Conservation (phyloP, 2,329 filamentous ascomycete species). For the Verticillium longisporum region DNA sequence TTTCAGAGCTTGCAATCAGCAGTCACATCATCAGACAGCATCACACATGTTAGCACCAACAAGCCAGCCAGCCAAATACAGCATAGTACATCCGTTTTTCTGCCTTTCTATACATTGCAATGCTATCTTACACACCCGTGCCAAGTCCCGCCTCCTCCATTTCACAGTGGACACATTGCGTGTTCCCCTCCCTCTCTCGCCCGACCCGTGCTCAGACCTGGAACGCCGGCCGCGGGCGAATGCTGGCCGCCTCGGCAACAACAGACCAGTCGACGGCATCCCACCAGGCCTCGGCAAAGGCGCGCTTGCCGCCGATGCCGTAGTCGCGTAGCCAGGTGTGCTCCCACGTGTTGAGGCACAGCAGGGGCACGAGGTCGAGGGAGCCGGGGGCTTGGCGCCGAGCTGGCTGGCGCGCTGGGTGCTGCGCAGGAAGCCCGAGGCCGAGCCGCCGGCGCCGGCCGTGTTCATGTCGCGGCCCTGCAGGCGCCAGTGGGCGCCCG, state of each 20-base stretch:
- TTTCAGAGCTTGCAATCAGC: not conserved
- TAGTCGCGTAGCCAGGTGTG: conserved; percentile 87
- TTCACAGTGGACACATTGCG: not conserved
- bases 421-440: conserved; percentile 29
- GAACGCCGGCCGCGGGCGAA: conserved; percentile 3
- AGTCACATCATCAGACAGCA: not conserved
- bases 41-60: too few species aligned
- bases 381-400: conserved; percentile 51
- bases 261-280: conserved; percentile 75
- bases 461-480: conserved; percentile 67
- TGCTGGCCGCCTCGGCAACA: conserved; percentile 41
- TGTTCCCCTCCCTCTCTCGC: not conserved
- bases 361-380: conserved; percentile 63
- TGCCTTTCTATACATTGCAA: not conserved
- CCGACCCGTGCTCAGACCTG: not conserved
- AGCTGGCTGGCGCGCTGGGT: conserved; percentile 15
- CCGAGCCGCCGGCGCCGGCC: conserved; percentile 30
- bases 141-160: not conserved
- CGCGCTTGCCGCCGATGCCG: conserved; percentile 64
- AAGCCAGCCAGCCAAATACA: conserved; percentile 1
- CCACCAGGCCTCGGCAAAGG: conserved; percentile 82
- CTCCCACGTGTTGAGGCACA: conserved; percentile 96
- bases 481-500: conserved; percentile 73
- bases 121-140: conserved; percentile 1
- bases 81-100: conserved; percentile 10